phyloP scores from a whole-genome alignment of 768 basidiomycete species.

The Leucocoprinus leucothites region DNA sequence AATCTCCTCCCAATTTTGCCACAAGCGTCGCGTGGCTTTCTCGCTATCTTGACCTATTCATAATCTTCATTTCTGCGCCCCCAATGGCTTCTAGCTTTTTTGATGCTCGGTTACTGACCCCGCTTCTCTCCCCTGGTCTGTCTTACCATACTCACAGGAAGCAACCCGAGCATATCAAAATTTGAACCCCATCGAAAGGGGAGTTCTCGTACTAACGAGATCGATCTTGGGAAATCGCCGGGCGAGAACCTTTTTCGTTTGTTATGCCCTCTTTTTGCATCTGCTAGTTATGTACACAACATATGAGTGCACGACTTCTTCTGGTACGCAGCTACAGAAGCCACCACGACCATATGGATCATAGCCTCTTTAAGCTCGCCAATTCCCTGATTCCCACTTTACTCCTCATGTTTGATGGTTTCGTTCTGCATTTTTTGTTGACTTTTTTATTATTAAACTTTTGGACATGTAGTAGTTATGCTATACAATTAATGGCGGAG shows the following conservation, averaged over 20 bases:
- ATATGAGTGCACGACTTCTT: slow-evolving; percentile 66
- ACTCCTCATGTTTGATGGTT: background rate
- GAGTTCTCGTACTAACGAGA: slow-evolving; percentile 80
- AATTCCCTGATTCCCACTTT: background rate
- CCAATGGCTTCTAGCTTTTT: background rate
- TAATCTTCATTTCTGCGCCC: background rate
- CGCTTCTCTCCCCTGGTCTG: background rate
- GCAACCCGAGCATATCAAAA: slow-evolving; percentile 90
- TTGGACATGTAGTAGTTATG: slow-evolving; percentile 12
- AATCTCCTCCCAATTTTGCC: background rate
- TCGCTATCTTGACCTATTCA: background rate
- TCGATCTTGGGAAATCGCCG: slow-evolving; percentile 86
- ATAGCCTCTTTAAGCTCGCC: slow-evolving; percentile 4
- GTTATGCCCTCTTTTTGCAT: slow-evolving; percentile 81
- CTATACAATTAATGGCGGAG: slow-evolving; percentile 13
- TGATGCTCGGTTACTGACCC: slow-evolving; percentile 2
- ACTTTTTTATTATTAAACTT: slow-evolving; percentile 12
- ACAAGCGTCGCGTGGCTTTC: background rate
- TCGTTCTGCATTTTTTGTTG: background rate
- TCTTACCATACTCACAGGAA: slow-evolving; percentile 53
- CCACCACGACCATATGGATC: slow-evolving; percentile 46
- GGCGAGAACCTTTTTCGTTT: slow-evolving; percentile 84
- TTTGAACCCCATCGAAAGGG: slow-evolving; percentile 88
- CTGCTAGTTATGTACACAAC: slow-evolving; percentile 76
- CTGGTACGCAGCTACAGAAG: slow-evolving; percentile 45